Evolutionary conservation across 2,329 filamentous ascomycete genomes (phyloP), one percentile per base, ranked within the genome.

Genomic region (Hortaea sp.): DNA sequence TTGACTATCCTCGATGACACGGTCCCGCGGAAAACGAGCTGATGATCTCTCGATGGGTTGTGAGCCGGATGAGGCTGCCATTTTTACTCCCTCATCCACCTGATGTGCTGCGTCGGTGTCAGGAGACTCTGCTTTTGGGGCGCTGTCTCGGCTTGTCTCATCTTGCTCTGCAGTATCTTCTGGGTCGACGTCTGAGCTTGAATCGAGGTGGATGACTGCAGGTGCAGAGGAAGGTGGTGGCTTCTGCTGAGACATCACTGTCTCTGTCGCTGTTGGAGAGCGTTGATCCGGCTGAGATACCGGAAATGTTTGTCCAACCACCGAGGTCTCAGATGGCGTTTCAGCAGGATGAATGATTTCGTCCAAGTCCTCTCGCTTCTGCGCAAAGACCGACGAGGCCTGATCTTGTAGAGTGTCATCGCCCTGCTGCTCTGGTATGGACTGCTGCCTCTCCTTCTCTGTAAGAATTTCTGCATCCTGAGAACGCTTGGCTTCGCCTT

Each of bases 131-230:
- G 37, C 11, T 12, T 12, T 7, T 7, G 13, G 13, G 10, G 11
- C 10, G 7, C 10, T 10, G 37, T 10, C 13, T 7, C 7, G 10
- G 37, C 37, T 27, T 7, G 10, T 7, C 37, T 39, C 37, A n/a
- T 10, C 20, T 35, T 35, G 32, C 32, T 35, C 32, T 9, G 32
- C 32, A 35, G 32, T n/a, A 9, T 9, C 32, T n/a, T 35, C 32
- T 9, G 32, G 32, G 9, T 35, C 32, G 7, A 35, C n/a, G 7
- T 9, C 7, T n/a, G 32, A 9, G 41, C 57, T 53, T 40, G 52
- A 55, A 11, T 51, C 51, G 49, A 63, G 54, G 45, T 58, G 51
- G 35, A 57, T 53, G 11, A 54, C 49, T 39, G 53, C 50, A 6
- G 46, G 43, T 13, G 32, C 32, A 9, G 32, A 35, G 32, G 32